Percentiles rank a stretch among this genome's conserved stretches.
Conservation (phyloP, 164 flowering plant species). For the Vitis rotundifolia region DNA sequence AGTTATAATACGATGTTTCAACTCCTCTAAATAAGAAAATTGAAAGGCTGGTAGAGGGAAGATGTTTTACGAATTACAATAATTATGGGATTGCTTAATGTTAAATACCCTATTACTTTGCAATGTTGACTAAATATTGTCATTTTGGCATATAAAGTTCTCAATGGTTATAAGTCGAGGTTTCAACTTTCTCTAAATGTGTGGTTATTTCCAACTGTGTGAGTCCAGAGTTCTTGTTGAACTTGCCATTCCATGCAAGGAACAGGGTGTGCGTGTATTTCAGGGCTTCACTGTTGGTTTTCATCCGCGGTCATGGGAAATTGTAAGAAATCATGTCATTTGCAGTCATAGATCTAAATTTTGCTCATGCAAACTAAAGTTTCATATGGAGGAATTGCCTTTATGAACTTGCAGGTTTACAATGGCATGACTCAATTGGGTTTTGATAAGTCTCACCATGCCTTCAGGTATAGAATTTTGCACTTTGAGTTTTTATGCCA, state of each 20-base stretch:
- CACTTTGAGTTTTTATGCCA: not conserved
- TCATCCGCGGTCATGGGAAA: constrained; percentile 94
- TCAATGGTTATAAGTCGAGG: no score
- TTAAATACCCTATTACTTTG: no score
- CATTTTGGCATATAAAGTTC: no score
- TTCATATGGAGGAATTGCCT: not conserved
- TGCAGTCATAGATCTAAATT: not conserved
- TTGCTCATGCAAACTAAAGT: not conserved
- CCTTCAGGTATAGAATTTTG: constrained; percentile 59
- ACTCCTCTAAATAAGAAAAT: no score
- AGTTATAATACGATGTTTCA: no score
- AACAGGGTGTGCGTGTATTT: constrained; percentile 74
- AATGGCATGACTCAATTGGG: constrained; percentile 92
- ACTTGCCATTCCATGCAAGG: constrained; percentile 83
- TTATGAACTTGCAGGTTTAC: constrained; percentile 57
- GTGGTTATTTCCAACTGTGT: constrained; percentile 1
- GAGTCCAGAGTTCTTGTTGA: constrained; percentile 65
- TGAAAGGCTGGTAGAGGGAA: no score
- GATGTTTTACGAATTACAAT: no score
- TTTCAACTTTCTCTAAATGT: not conserved
- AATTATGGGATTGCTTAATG: no score
- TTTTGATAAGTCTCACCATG: constrained; percentile 61
- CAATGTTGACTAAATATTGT: no score
- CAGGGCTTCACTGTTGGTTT: constrained; percentile 96
- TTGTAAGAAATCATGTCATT: constrained; percentile 48